These are phyloP conservation scores for Globisporangium rhizosaccharum DNA, from an alignment of 352 stramenopile genomes.

Conservation along the genomic window DNA sequence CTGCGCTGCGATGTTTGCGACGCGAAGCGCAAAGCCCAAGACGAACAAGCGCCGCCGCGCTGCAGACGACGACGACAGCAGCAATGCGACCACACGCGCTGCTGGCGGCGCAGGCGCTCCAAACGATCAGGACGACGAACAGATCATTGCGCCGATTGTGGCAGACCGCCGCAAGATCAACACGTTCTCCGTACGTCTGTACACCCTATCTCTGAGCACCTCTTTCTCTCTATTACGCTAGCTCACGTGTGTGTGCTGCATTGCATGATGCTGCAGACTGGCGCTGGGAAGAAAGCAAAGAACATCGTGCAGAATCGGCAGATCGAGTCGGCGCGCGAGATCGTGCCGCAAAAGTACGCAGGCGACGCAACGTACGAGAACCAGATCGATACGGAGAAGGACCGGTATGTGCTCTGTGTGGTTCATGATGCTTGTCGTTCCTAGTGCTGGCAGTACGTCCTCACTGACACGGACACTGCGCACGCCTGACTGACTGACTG, in stretches of 20 bases:
- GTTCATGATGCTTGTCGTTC: slow-evolving; percentile 7
- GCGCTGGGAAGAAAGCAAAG: slow-evolving; percentile 42
- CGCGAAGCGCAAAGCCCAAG: slow-evolving; percentile 15
- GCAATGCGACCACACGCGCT: neutral
- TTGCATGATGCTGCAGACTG: slow-evolving; percentile 26
- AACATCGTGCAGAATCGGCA: slow-evolving; percentile 55
- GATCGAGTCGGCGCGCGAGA: slow-evolving; percentile 67
- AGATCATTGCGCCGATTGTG: slow-evolving; percentile 20
- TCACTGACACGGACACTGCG: neutral
- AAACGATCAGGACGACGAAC: slow-evolving; percentile 15
- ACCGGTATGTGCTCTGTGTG: slow-evolving; percentile 23
- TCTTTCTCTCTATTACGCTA: neutral
- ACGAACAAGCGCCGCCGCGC: slow-evolving; percentile 16
- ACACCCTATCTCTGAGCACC: neutral
- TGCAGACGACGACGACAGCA: slow-evolving; percentile 2
- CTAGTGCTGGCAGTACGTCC: neutral
- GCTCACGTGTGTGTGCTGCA: neutral
- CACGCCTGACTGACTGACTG: neutral
- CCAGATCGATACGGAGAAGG: slow-evolving; percentile 78
- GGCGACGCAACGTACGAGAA: slow-evolving; percentile 80
- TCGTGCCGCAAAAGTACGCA: slow-evolving; percentile 74
- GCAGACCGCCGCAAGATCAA: slow-evolving; percentile 40
- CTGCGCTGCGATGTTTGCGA: slow-evolving; percentile 15
- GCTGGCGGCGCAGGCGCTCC: neutral
- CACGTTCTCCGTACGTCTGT: slow-evolving; percentile 43